phyloP scores from a whole-genome alignment of 768 basidiomycete species.

The Leccinum uliginosum region DNA sequence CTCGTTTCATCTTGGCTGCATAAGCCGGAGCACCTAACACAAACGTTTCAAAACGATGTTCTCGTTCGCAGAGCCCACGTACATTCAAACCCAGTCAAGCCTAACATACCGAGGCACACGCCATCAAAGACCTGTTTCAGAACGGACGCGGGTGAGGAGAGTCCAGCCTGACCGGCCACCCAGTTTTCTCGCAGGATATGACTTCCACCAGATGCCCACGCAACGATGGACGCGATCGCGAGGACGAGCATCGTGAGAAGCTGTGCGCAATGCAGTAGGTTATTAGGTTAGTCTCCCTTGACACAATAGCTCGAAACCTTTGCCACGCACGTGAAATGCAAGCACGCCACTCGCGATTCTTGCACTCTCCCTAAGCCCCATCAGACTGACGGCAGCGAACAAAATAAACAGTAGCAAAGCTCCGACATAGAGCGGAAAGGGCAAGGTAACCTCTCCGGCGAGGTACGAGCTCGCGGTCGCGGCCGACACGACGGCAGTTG shows the following conservation, averaged over 20 bases:
- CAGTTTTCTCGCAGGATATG: slow-evolving; percentile 52
- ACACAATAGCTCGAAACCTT: background rate
- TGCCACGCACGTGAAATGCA: slow-evolving; percentile 49
- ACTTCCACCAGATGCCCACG: slow-evolving; percentile 51
- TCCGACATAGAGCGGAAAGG: slow-evolving; percentile 51
- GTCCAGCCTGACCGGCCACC: slow-evolving; percentile 33
- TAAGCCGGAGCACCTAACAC: slow-evolving; percentile 58
- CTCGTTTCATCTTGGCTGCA: slow-evolving; percentile 53
- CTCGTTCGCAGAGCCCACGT: background rate
- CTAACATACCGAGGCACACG: slow-evolving; percentile 66
- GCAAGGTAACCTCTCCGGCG: slow-evolving; percentile 54
- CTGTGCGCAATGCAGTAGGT: slow-evolving; percentile 27
- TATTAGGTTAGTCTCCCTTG: background rate
- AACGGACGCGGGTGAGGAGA: slow-evolving; percentile 28
- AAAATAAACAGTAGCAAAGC: slow-evolving; percentile 50
- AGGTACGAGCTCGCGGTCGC: slow-evolving; percentile 69
- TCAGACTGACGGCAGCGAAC: slow-evolving; percentile 52
- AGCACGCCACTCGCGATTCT: slow-evolving; percentile 55
- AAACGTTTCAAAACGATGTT: background rate
- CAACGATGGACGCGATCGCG: slow-evolving; percentile 43
- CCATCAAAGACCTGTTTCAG: slow-evolving; percentile 57
- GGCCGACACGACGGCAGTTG: slow-evolving; percentile 68
- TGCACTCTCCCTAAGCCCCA: slow-evolving; percentile 60
- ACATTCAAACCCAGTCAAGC: slow-evolving; percentile 72
- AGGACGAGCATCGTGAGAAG: slow-evolving; percentile 53